Conservation (phyloP, 129 eudicot species). For the Saussurea involucrata region DNA sequence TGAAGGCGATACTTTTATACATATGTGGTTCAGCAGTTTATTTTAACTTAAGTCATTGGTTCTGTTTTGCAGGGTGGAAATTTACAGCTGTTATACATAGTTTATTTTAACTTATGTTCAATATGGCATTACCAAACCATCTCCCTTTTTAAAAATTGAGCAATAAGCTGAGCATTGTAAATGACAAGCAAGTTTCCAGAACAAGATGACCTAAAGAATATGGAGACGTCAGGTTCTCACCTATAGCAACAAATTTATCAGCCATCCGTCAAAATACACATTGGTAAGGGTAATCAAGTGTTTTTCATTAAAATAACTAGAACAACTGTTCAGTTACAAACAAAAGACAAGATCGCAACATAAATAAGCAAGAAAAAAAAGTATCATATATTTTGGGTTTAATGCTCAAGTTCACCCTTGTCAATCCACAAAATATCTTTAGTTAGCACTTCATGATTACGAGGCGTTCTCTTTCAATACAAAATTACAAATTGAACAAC, state of each 20-base stretch:
- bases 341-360: not conserved
- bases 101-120: too few relatives aligned
- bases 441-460: not conserved
- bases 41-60: not conserved
- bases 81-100: not conserved
- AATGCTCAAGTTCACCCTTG: not conserved
- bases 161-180: slow-evolving; percentile 8
- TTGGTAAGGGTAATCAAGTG: not conserved
- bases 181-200: not conserved
- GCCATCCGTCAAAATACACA: not conserved
- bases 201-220: not conserved
- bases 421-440: not conserved
- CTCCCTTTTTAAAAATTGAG: not conserved
- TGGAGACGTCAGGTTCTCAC: slow-evolving; percentile 28
- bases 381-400: not conserved
- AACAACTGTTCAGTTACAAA: not conserved
- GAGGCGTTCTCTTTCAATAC: not conserved
- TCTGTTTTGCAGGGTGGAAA: not conserved
- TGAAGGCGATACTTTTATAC: not conserved
- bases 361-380: not conserved
- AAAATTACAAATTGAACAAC: not conserved
- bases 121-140: not conserved
- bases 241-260: slow-evolving; percentile 42
- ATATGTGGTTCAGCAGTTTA: not conserved
- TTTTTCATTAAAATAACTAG: not conserved